Base-by-base conservation (phyloP, 192 early-diverging fungal genomes). In the Mycoemilia scoparia region DNA sequence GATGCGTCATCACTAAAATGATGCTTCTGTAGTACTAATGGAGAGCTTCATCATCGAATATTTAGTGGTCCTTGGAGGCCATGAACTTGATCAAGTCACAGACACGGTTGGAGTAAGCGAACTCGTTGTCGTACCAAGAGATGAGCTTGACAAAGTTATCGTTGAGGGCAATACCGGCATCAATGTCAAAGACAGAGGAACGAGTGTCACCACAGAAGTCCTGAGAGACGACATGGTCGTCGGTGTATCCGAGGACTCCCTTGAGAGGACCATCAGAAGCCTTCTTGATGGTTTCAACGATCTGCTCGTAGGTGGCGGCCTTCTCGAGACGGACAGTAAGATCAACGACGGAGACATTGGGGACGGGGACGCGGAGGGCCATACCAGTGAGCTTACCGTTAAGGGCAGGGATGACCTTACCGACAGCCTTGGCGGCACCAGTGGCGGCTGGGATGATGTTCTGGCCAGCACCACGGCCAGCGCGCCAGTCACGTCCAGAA, bases 371-470 rank as follows among this genome's bases (percentile, higher is more conserved):
- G 69, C 90, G 89, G 75, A 97, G 90, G 38, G 93, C 76, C 93
- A 97, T 91, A 51, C 91, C 91, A 26, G 93, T 96, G 38, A 98
- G 67, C 72, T 91, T 96, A 52, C 87, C 87, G 55, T 85, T 85
- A 41, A 96, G 69, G 24, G 58, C 51, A 32, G 93, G 93, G 36
- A 96, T 82, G 31, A 98, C 88, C 76, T 91, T 91, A 32, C 88
- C 87, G 54, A 98, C 93, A 36, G 93, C 88, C 76, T 95, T 93
- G 70, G 93, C 93, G 31, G 93, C 93, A 44, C 93, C 93, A 32
- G 90, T 97, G 43, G 84, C 77, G 35, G 89, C 81, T 13, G 95
- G 90, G 54, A 98, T 96, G 52, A 98, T 96, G 76, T 98, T 98
- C 58, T 85, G 82, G 62, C 70, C 61, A 29, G 93, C 93, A 57